Evolutionary conservation across 2,329 filamentous ascomycete genomes (phyloP).

Genomic region (Penicillium occitanis): DNA sequence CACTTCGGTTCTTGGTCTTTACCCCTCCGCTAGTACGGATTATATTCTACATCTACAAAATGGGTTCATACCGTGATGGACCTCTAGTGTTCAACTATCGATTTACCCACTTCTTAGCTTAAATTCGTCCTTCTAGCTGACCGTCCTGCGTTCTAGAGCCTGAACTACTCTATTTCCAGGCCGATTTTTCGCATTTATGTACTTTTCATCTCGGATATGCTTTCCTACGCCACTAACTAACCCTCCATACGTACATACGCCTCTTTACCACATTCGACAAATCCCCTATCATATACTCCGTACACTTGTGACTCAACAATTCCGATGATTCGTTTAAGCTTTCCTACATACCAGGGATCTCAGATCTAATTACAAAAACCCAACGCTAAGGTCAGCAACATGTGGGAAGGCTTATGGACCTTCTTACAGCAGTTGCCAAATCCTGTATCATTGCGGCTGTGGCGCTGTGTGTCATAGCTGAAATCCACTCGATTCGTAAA

Average conservation of each 20-base stretch:
- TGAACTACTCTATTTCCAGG: conserved; percentile 3
- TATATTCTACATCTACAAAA: neutral
- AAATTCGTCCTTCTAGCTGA: conserved; percentile 2
- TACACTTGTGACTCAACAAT: neutral
- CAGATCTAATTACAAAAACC: neutral
- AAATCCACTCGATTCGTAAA: conserved; percentile 16
- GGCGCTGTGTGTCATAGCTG: conserved; percentile 21
- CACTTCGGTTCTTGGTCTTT: neutral
- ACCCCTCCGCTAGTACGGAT: neutral
- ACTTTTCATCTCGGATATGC: neutral
- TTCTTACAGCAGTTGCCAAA: neutral
- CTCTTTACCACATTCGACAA: neutral
- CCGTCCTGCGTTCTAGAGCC: neutral
- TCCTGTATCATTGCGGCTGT: conserved; percentile 19
- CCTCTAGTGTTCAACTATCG: neutral
- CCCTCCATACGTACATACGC: neutral
- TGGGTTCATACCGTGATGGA: neutral
- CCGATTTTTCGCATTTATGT: conserved; percentile 4
- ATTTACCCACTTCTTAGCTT: neutral
- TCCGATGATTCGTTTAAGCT: neutral
- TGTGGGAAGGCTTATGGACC: neutral
- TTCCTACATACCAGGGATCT: neutral
- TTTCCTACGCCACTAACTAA: conserved; percentile 9
- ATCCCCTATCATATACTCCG: neutral
- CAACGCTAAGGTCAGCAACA: neutral